Evolutionary conservation across 495 filamentous ascomycete species (phyloP).

Genomic region (Hyaloscypha finlandica): DNA sequence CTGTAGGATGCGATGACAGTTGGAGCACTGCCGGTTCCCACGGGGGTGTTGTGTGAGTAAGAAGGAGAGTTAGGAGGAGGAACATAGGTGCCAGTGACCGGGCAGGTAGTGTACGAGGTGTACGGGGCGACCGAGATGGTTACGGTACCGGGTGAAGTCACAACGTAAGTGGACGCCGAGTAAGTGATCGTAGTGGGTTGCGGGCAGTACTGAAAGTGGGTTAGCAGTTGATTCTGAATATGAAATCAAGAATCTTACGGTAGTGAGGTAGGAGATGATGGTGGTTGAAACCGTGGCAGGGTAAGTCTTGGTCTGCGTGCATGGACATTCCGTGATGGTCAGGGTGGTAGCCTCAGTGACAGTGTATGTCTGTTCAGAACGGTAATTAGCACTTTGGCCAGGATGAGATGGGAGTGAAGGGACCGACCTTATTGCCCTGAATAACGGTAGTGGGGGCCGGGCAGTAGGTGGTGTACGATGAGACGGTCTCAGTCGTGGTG

Average conservation of each 20-base stretch:
- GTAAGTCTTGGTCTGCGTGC: constrained; percentile 26
- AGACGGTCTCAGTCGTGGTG: constrained; percentile 60
- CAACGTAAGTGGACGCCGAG: constrained; percentile 23
- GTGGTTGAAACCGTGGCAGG: constrained; percentile 40
- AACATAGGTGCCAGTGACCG: constrained; percentile 10
- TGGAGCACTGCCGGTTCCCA: constrained; percentile 4
- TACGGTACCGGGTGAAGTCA: constrained; percentile 22
- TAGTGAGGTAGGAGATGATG: constrained; percentile 21
- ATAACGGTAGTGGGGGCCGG: constrained; percentile 58
- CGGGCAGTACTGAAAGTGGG: constrained; percentile 23
- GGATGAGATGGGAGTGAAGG: background rate
- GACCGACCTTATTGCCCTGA: constrained; percentile 39
- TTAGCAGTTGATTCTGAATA: constrained; percentile 6
- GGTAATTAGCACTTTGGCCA: too few species aligned
- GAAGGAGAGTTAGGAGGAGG: background rate
- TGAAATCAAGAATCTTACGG: constrained; percentile 1
- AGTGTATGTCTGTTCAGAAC: constrained; percentile 54
- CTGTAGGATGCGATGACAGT: constrained; percentile 12
- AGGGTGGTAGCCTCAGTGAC: constrained; percentile 60
- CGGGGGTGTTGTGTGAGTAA: background rate
- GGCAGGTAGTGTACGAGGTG: background rate
- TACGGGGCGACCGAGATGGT: constrained; percentile 5
- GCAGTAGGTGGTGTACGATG: constrained; percentile 67
- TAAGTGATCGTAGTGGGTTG: constrained; percentile 21
- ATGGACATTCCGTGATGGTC: constrained; percentile 57